These are phyloP conservation scores for Leccinellum rugosiceps DNA, from an alignment of 768 basidiomycete species.

Conservation along the genomic window DNA sequence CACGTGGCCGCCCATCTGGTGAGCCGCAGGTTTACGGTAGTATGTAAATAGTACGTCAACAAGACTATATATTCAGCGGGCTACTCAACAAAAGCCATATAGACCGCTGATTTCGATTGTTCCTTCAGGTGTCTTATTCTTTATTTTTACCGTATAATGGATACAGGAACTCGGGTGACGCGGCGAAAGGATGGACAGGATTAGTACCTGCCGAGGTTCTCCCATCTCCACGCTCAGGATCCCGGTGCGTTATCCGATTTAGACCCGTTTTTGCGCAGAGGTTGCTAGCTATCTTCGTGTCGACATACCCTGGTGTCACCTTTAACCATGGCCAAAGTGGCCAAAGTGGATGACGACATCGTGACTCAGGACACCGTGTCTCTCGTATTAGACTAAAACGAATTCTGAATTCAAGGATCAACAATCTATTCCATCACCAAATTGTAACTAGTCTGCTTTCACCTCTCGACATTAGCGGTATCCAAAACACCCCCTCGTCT, in stretches of 20 bases:
- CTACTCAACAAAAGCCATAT: not conserved
- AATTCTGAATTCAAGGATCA: not conserved
- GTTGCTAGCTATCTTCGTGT: not conserved
- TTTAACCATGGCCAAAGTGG: not conserved
- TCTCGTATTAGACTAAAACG: not conserved
- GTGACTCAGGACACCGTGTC: not conserved
- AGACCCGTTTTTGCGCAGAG: not conserved
- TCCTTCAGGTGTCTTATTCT: not conserved
- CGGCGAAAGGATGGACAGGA: not conserved
- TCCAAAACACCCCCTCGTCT: not conserved
- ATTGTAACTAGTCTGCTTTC: not conserved
- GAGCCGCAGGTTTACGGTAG: not conserved
- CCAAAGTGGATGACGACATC: not conserved
- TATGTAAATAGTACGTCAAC: not conserved
- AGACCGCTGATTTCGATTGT: not conserved
- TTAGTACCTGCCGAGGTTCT: not conserved
- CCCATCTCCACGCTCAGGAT: not conserved
- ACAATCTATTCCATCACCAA: not conserved
- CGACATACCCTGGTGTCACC: not conserved
- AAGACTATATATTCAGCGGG: not conserved
- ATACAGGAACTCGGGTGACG: not conserved
- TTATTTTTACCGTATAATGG: not conserved
- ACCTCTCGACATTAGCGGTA: not conserved
- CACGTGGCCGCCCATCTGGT: not conserved
- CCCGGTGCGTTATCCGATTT: not conserved